Conservation (phyloP, 2,329 filamentous ascomycete species). For the Pseudogymnoascus sp. region DNA sequence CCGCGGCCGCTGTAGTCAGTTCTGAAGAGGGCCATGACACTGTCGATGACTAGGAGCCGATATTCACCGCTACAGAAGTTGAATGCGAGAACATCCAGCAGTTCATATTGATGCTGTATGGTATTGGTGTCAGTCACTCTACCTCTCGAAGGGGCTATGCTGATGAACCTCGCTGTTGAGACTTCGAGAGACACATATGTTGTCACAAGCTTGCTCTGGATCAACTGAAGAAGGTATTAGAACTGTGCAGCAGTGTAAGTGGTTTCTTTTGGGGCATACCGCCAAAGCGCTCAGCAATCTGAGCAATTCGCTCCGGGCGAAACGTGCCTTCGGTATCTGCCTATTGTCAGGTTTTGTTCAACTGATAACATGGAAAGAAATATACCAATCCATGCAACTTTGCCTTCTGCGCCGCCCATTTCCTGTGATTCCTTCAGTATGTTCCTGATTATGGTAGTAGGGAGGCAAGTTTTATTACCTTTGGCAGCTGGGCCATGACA, state of each 20-base stretch:
- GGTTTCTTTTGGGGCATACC: conserved; percentile 22
- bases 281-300: conserved; percentile 59
- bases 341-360: conserved; percentile 3
- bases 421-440: conserved; percentile 30
- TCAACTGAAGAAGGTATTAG: conserved; percentile 36
- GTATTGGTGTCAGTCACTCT: neutral
- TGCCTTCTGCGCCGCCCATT: conserved; percentile 58
- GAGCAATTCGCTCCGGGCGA: conserved; percentile 55
- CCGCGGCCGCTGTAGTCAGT: conserved; percentile 60
- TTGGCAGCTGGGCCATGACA: conserved; percentile 50
- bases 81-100: conserved; percentile 51
- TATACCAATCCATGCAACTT: conserved; percentile 58
- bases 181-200: conserved; percentile 57
- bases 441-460: neutral
- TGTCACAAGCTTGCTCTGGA: conserved; percentile 51
- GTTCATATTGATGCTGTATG: conserved; percentile 42
- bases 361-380: neutral
- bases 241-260: neutral
- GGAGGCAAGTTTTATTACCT: conserved; percentile 23
- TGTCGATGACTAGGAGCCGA: conserved; percentile 59
- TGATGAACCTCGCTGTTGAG: conserved; percentile 49
- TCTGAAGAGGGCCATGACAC: conserved; percentile 61
- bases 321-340: conserved; percentile 55
- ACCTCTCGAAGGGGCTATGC: neutral
- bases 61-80: conserved; percentile 57